phyloP scores from a whole-genome alignment of 305 asterid species.

The Fraxinus velutina region DNA sequence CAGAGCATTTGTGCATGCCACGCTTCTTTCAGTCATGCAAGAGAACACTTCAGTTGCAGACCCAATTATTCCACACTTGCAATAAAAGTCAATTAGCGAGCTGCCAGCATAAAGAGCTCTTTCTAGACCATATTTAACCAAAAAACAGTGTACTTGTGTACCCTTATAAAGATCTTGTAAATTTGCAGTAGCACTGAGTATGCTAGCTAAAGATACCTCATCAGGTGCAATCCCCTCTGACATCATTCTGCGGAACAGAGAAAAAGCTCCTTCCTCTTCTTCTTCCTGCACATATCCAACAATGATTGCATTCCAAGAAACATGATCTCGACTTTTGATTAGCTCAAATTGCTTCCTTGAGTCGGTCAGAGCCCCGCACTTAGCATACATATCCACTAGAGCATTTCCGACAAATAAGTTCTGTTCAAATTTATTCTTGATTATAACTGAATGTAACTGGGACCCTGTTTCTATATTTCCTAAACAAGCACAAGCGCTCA shows the following conservation, averaged over 20 bases:
- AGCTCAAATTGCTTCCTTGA: conserved; percentile 63
- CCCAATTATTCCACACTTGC: conserved; percentile 61
- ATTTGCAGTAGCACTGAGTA: conserved; percentile 66
- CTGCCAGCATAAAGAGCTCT: conserved; percentile 62
- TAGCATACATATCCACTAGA: conserved; percentile 84
- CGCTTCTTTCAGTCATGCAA: conserved; percentile 54
- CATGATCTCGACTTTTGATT: conserved; percentile 53
- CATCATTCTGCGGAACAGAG: conserved; percentile 58
- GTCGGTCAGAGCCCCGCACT: conserved; percentile 58
- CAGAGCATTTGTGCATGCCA: conserved; percentile 65
- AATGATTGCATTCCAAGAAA: conserved; percentile 84
- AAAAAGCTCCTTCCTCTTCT: conserved; percentile 64
- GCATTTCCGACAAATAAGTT: conserved; percentile 85
- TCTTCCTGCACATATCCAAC: conserved; percentile 77
- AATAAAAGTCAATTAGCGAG: conserved; percentile 81
- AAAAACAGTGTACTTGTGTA: conserved; percentile 59
- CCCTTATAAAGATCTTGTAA: conserved; percentile 54
- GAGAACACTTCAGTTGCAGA: conserved; percentile 58
- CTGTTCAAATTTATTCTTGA: conserved; percentile 51
- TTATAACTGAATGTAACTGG: conserved; percentile 57
- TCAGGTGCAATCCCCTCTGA: conserved; percentile 55
- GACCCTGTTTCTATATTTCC: conserved; percentile 48
- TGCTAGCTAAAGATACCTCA: conserved; percentile 80
- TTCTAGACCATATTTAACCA: conserved; percentile 69
- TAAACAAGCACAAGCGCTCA: conserved; percentile 77